Evolutionary conservation across 2,329 filamentous ascomycete genomes (phyloP).

Genomic region (Aspergillus japonicus): DNA sequence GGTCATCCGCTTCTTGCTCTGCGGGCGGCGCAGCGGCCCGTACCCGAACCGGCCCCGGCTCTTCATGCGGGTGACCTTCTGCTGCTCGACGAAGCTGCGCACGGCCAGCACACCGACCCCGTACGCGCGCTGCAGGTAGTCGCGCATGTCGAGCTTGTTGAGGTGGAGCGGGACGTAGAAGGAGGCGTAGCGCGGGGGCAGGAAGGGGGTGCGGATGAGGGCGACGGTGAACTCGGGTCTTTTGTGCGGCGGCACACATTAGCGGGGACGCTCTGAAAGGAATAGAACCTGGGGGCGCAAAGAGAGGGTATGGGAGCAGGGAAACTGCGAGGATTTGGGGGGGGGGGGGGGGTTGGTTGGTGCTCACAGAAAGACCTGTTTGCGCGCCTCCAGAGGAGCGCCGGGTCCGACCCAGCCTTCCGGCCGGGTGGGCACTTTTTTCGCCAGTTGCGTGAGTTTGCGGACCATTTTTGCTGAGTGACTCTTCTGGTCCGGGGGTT

Average conservation of each 20-base stretch:
- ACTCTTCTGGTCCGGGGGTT: neutral
- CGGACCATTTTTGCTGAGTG: slow-evolving; percentile 29
- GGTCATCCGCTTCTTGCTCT: slow-evolving; percentile 85
- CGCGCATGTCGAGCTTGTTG: slow-evolving; percentile 94
- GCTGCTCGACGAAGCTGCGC: slow-evolving; percentile 75
- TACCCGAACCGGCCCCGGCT: slow-evolving; percentile 40
- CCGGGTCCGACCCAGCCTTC: slow-evolving; percentile 25
- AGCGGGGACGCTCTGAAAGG: no score
- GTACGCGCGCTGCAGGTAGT: slow-evolving; percentile 90
- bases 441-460: slow-evolving; percentile 24
- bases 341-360: neutral
- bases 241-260: no score
- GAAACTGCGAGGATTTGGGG: no score
- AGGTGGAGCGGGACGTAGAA: slow-evolving; percentile 90
- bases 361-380: slow-evolving; percentile 56
- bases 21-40: slow-evolving; percentile 67
- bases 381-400: slow-evolving; percentile 31
- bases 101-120: slow-evolving; percentile 69
- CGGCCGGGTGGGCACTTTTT: slow-evolving; percentile 22
- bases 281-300: no score
- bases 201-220: slow-evolving; percentile 69
- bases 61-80: slow-evolving; percentile 54
- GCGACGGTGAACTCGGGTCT: slow-evolving; percentile 63
- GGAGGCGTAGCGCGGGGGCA: slow-evolving; percentile 76
- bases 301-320: neutral